These are phyloP conservation scores for Zygosaccharomyces rouxii DNA, from an alignment of 805 yeast genomes.

Conservation along the genomic window DNA sequence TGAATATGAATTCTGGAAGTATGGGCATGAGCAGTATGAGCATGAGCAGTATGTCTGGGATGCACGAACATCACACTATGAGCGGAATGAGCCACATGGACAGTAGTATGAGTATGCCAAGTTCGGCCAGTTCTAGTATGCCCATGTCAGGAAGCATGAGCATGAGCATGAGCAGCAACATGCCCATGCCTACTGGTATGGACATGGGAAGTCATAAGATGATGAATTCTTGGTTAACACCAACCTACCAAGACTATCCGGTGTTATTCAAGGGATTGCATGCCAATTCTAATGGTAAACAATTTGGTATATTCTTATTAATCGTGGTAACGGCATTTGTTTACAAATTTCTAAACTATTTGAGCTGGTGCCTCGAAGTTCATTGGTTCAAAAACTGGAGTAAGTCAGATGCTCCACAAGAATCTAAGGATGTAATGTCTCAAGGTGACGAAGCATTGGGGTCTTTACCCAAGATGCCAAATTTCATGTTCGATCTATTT, in stretches of 20 bases:
- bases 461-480: slow-evolving; percentile 31
- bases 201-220: slow-evolving; percentile 23
- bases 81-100: no score
- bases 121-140: slow-evolving; percentile 8
- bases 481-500: slow-evolving; percentile 26
- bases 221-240: slow-evolving; percentile 59
- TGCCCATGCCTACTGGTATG: slow-evolving; percentile 13
- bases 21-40: slow-evolving; percentile 10
- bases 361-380: slow-evolving; percentile 62
- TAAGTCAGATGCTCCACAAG: slow-evolving; percentile 13
- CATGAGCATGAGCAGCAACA: slow-evolving; percentile 4
- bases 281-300: slow-evolving; percentile 55
- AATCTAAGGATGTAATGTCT: not conserved
- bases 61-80: slow-evolving; percentile 6
- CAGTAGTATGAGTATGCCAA: slow-evolving; percentile 13
- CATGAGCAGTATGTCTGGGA: slow-evolving; percentile 19
- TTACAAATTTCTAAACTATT: slow-evolving; percentile 55
- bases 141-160: slow-evolving; percentile 12
- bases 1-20: slow-evolving; percentile 7
- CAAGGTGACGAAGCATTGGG: slow-evolving; percentile 6
- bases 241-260: slow-evolving; percentile 50
- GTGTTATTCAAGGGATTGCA: slow-evolving; percentile 53
- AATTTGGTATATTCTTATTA: slow-evolving; percentile 68
- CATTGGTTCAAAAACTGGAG: slow-evolving; percentile 51
- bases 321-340: slow-evolving; percentile 56